These are phyloP conservation scores for Entoloma clypeatum DNA, from an alignment of 1,284 basidiomycete species.

Conservation along the genomic window DNA sequence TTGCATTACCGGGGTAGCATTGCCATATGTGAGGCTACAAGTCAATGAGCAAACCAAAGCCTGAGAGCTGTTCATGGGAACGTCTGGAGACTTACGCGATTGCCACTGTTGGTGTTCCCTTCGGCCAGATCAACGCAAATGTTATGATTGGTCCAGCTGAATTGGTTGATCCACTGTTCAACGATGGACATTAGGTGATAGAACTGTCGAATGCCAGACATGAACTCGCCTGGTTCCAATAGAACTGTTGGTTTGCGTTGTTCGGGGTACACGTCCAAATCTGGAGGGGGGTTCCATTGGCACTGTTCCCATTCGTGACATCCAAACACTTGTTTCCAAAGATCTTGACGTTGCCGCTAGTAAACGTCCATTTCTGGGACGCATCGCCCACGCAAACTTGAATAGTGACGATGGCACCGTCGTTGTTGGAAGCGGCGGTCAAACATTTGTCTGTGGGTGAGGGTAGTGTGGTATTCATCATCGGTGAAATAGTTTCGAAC, in stretches of 20 bases:
- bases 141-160: conserved; percentile 43
- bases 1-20: conserved; percentile 36
- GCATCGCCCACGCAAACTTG: conserved; percentile 39
- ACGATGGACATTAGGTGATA: background rate
- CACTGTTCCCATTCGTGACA: conserved; percentile 35
- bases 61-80: background rate
- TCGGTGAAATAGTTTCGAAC: no score
- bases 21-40: conserved; percentile 32
- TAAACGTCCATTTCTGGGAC: conserved; percentile 45
- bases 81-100: conserved; percentile 27
- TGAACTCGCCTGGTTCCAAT: conserved; percentile 32
- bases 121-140: conserved; percentile 46
- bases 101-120: conserved; percentile 38
- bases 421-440: conserved; percentile 42
- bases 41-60: conserved; percentile 1
- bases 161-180: conserved; percentile 34
- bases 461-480: background rate
- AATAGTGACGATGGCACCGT: conserved; percentile 44
- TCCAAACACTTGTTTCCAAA: conserved; percentile 48
- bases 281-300: conserved; percentile 44
- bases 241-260: conserved; percentile 42
- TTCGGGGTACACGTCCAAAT: conserved; percentile 41
- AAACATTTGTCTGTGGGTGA: conserved; percentile 39
- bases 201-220: background rate
- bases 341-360: conserved; percentile 36